Percentiles rank a stretch among this genome's conserved stretches.
phyloP scores from a whole-genome alignment of 148 eudicot species.

The Polygonum maritimum region DNA sequence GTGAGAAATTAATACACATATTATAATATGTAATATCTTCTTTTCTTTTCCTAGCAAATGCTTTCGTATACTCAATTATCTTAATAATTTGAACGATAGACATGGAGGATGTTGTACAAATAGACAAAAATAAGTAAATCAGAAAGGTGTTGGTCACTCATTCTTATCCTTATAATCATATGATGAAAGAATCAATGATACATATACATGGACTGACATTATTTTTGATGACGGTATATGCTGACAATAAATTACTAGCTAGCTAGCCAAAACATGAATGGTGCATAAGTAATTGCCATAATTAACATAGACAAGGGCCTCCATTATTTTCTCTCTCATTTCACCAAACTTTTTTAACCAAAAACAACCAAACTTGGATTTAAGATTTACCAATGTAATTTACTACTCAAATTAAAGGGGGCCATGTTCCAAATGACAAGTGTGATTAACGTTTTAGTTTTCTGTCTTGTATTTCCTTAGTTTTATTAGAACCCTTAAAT shows the following conservation, averaged over 20 bases:
- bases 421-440: too few species aligned
- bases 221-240: not conserved
- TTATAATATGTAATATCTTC: too few species aligned
- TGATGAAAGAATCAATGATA: not conserved
- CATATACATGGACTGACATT: not conserved
- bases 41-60: not conserved
- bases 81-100: not conserved
- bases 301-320: not conserved
- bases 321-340: not conserved
- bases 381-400: not conserved
- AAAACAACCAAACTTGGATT: not conserved
- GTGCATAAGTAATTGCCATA: not conserved
- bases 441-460: too few species aligned
- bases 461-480: too few species aligned
- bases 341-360: not conserved
- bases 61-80: not conserved
- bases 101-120: not conserved
- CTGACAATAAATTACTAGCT: not conserved
- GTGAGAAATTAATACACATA: too few species aligned
- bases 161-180: not conserved
- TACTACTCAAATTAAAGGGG: not conserved
- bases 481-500: too few species aligned
- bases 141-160: not conserved
- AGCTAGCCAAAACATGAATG: not conserved
- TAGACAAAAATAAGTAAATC: not conserved